Evolutionary conservation across 1,284 basidiomycete species (phyloP).

Genomic region (Termitomyces sp.): DNA sequence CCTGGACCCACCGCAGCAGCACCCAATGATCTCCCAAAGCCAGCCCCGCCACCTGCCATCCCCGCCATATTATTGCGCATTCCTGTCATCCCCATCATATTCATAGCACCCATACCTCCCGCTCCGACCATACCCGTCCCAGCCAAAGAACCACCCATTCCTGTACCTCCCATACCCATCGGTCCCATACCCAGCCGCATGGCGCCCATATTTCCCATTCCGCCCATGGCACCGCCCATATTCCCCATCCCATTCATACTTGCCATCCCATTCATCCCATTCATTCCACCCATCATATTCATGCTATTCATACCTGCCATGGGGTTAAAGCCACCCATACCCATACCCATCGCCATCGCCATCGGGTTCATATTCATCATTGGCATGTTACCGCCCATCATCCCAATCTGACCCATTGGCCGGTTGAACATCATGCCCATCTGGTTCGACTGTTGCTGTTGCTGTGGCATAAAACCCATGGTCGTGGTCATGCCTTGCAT

Average conservation of each 20-base stretch:
- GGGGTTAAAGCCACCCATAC: constrained; percentile 35
- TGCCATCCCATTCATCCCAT: constrained; percentile 26
- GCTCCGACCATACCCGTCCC: constrained; percentile 11
- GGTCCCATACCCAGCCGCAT: constrained; percentile 20
- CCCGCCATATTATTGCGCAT: constrained; percentile 12
- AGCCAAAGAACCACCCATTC: constrained; percentile 10
- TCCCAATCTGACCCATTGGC: constrained; percentile 50
- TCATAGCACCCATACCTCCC: constrained; percentile 31
- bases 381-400: constrained; percentile 31
- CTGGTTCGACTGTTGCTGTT: constrained; percentile 31
- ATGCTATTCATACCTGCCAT: constrained; percentile 33
- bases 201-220: constrained; percentile 24
- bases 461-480: constrained; percentile 24
- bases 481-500: constrained; percentile 23
- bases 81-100: constrained; percentile 14
- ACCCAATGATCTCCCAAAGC: constrained; percentile 26
- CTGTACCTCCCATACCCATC: constrained; percentile 24
- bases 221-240: constrained; percentile 25
- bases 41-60: constrained; percentile 27
- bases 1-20: constrained; percentile 43
- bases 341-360: constrained; percentile 36
- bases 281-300: constrained; percentile 35
- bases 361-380: constrained; percentile 39
- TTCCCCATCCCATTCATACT: constrained; percentile 31
- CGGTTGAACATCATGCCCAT: constrained; percentile 54